Evolutionary conservation across 176 grass and related monocot species (phyloP), one percentile per base, ranked within the genome.

Genomic region (Lolium perenne): DNA sequence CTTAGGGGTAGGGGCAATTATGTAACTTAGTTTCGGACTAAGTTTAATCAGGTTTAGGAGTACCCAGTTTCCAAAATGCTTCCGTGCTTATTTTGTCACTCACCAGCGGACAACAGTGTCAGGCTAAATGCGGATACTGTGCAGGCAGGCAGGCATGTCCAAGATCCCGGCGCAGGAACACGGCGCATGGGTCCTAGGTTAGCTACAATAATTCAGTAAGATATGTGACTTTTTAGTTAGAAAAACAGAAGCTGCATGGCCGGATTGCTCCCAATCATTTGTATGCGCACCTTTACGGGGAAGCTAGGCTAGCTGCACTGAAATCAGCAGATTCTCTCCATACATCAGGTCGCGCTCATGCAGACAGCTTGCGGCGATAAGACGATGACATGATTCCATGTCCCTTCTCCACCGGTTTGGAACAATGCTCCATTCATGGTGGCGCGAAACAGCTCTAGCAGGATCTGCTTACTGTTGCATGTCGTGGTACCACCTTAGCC

Each of bases 341-440:
- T 35, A 35, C 45, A 74, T 26, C 46, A 48, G 46, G 71, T 74
- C 71, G 45, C 71, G 71, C 45, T 73, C 70, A 5, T 20, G 43
- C 41, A 25, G 43, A 48, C 70, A 47, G 43, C 18, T 71, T 71
- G 68, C 5, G 43, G 70, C 70, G 70, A 73, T 73, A 73, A 73
- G 70, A 14, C 43, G 43, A 73, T 48, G 43, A 48, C 70, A 48
- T 3, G 43, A 73, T 74, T 74, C 71, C 45, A 0, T 10, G 12
- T 4, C 21, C 22, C 2, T 7, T 26, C 45, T 26, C 45, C 43
- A 74, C 21, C 22, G 71, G 46, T 10, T 5, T 21, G 17, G 68
- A 71, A 71, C 68, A 71, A 71, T 71, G 68, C 68, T 43, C 9
- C 68, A 40, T 71, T 20, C 35, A 56, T 71, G 67, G 67, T 74